A percentile compares a stretch with the other conserved stretches of the same genome.
Conservation (phyloP, 1,284 basidiomycete genomes). For the Papiliotrema flavescens region DNA sequence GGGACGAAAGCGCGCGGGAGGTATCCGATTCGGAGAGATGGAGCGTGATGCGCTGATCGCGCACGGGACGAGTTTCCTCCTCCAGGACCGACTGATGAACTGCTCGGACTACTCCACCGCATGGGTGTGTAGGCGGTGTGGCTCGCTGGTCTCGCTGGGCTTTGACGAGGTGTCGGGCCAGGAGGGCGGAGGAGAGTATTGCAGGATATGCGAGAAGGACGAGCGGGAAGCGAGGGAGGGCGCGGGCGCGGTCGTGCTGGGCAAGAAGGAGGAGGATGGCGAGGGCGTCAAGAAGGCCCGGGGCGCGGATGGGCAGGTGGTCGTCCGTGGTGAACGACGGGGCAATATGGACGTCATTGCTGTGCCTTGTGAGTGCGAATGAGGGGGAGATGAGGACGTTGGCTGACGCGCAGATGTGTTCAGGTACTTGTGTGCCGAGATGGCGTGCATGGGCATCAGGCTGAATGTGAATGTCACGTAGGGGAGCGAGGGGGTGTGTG, state of each 20-base stretch:
- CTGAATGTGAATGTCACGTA: conserved; percentile 44
- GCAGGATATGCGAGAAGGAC: conserved; percentile 68
- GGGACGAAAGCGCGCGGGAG: conserved; percentile 97
- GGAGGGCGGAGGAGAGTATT: conserved; percentile 67
- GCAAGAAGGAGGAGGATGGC: conserved; percentile 12
- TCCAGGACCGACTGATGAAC: conserved; percentile 99
- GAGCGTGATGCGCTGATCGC: conserved; percentile 98
- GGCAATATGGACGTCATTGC: conserved; percentile 89
- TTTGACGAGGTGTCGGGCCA: conserved; percentile 74
- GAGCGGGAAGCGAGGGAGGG: conserved; percentile 11
- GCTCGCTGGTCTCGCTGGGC: conserved; percentile 89
- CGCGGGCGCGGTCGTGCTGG: neutral
- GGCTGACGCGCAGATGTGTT: conserved; percentile 61
- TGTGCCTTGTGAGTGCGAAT: conserved; percentile 62
- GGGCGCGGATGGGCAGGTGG: no score
- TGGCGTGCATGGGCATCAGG: conserved; percentile 58
- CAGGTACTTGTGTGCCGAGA: conserved; percentile 63
- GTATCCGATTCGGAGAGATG: conserved; percentile 99
- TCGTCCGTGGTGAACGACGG: conserved; percentile 39
- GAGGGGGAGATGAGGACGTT: neutral
- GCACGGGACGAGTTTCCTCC: conserved; percentile 94
- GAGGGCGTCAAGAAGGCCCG: conserved; percentile 39
- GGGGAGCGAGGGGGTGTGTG: neutral
- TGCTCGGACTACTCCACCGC: conserved; percentile 99
- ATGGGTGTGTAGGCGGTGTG: conserved; percentile 96